Evolutionary conservation across 2,329 filamentous ascomycete genomes (phyloP), one percentile per base, ranked within the genome.

Genomic region (Scopulariopsis brevicaulis): DNA sequence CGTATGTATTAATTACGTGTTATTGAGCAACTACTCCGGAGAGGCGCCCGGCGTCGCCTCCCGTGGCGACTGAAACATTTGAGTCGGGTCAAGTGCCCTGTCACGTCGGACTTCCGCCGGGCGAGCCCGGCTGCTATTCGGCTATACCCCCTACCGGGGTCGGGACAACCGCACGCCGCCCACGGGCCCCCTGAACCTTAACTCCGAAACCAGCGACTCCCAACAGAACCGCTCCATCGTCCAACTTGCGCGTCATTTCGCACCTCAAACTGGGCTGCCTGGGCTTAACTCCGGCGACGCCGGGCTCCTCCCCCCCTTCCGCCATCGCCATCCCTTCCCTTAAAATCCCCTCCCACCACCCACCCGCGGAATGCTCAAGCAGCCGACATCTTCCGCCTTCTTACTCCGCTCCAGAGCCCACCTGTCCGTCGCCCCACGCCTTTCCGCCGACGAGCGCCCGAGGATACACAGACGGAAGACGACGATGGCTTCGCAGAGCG

Each of bases 351-450:
- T 14, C 46, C 56, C 56, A 6, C 40, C 40, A n/a, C 14, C 18
- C 40, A 46, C 40, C 15, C 40, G 40, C 70, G 74, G 70, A 63
- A 78, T 79, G 76, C 72, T 77, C 67, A 77, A 71, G 64, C 68
- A 67, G 64, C 72, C 73, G 62, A 63, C 70, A 61, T 66, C 71
- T 32, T 69, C 70, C 56, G 68, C 68, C 64, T 63, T 75, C 60
- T 62, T 74, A 58, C 73, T 71, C 62, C 69, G 72, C 62, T 74
- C 73, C 63, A 74, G 73, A 60, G 65, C 77, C 61, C 65, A 66
- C 48, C 59, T 72, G 53, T 65, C 68, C 60, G 61, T 35, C 46
- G 20, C 53, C 18, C 40, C 51, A 24, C 48, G 52, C 50, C 35
- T 54, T 24, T 57, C 54, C 7, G 15, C 50, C 25, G 56, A 56